Conservation (phyloP, 1,139 yeast species). For the Geotrichum europaeum region DNA sequence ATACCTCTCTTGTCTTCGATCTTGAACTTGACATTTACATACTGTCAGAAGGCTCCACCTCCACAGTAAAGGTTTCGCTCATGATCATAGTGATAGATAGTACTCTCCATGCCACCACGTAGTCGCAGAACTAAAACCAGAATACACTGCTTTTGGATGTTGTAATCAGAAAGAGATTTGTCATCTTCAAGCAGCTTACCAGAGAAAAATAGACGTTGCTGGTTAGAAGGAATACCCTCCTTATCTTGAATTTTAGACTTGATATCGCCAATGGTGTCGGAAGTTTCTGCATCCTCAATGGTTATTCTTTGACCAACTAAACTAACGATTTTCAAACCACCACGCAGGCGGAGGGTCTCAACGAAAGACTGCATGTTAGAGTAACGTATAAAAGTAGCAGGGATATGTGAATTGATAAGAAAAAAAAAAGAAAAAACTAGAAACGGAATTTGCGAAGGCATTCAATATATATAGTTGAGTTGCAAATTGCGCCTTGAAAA, state of each 20-base stretch:
- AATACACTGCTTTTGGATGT: slow-evolving; percentile 86
- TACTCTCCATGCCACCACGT: slow-evolving; percentile 68
- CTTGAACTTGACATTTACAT: slow-evolving; percentile 93
- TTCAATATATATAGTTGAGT: too few relatives aligned
- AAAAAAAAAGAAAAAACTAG: too few relatives aligned
- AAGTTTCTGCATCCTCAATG: slow-evolving; percentile 86
- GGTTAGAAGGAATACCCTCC: slow-evolving; percentile 89
- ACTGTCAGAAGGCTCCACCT: slow-evolving; percentile 98
- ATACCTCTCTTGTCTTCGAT: slow-evolving; percentile 99
- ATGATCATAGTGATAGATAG: background rate
- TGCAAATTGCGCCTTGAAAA: too few relatives aligned
- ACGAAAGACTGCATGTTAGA: slow-evolving; percentile 46
- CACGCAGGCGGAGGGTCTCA: slow-evolving; percentile 65
- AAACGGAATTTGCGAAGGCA: too few relatives aligned
- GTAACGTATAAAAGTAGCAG: too few relatives aligned
- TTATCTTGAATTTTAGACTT: slow-evolving; percentile 85
- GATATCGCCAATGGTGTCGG: slow-evolving; percentile 86
- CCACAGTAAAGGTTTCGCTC: slow-evolving; percentile 60
- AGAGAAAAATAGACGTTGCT: slow-evolving; percentile 79
- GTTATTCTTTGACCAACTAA: slow-evolving; percentile 86
- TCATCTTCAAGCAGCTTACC: slow-evolving; percentile 90
- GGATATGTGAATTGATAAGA: too few relatives aligned
- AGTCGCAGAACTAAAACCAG: slow-evolving; percentile 78
- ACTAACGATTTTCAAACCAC: slow-evolving; percentile 79
- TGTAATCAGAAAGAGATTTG: slow-evolving; percentile 78